Evolutionary conservation across 139 green algal species (phyloP).

Genomic region (Chlorella sp.): DNA sequence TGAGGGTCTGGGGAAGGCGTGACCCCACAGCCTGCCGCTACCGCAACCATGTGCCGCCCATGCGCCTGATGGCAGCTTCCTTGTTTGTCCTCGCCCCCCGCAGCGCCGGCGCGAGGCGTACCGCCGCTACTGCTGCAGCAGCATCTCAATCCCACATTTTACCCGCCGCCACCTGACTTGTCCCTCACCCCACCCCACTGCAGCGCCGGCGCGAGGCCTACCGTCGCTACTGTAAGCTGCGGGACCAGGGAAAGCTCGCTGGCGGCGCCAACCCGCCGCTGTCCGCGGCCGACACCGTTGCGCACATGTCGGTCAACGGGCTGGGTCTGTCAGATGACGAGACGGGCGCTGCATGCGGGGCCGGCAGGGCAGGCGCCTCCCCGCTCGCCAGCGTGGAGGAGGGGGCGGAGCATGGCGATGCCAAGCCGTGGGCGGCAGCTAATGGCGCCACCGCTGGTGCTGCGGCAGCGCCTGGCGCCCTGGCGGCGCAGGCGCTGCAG

Average conservation of each 20-base stretch:
- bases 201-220: conserved; percentile 14
- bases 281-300: not conserved
- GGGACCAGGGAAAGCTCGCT: not conserved
- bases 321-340: not conserved
- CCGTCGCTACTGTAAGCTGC: conserved; percentile 22
- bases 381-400: too few relatives aligned
- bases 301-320: not conserved
- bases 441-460: too few relatives aligned
- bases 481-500: too few relatives aligned
- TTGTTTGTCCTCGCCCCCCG: not conserved
- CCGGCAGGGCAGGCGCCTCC: not conserved
- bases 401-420: too few relatives aligned
- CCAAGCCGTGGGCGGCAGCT: too few relatives aligned
- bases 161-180: too few relatives aligned
- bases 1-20: not conserved
- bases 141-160: too few relatives aligned
- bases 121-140: too few relatives aligned
- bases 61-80: not conserved
- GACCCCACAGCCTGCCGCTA: too few relatives aligned
- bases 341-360: not conserved
- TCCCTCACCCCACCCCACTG: too few relatives aligned
- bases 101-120: not conserved
- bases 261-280: conserved; percentile 15
- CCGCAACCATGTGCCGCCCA: not conserved
- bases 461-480: too few relatives aligned